These are phyloP conservation scores for Phaffomyces thermotolerans DNA, from an alignment of 805 yeast species.

Conservation along the genomic window DNA sequence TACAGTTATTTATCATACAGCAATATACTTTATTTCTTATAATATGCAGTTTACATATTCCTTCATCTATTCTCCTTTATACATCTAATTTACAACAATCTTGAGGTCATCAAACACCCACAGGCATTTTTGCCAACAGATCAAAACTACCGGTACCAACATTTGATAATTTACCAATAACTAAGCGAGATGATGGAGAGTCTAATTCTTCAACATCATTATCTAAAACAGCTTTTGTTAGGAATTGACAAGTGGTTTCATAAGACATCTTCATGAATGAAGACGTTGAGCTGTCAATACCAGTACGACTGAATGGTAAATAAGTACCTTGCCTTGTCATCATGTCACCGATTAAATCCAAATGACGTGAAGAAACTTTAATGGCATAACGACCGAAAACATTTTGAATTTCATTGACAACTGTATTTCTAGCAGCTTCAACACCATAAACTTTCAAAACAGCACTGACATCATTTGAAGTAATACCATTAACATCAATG, in stretches of 20 bases:
- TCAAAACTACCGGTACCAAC: slow-evolving; percentile 98
- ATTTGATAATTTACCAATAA: slow-evolving; percentile 79
- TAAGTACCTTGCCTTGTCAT: slow-evolving; percentile 99
- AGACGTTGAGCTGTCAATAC: slow-evolving; percentile 92
- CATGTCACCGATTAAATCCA: slow-evolving; percentile 95
- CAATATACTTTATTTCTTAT: too few relatives aligned
- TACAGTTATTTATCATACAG: too few relatives aligned
- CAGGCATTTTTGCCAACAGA: slow-evolving; percentile 40
- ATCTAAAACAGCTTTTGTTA: slow-evolving; percentile 92
- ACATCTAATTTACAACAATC: slow-evolving; percentile 1
- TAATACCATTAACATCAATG: slow-evolving; percentile 80
- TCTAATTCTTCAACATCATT: slow-evolving; percentile 83
- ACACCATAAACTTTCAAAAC: slow-evolving; percentile 92
- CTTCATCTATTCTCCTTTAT: not conserved
- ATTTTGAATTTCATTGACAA: slow-evolving; percentile 90
- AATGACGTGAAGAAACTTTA: slow-evolving; percentile 84
- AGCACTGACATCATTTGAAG: slow-evolving; percentile 89
- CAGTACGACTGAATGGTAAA: slow-evolving; percentile 95
- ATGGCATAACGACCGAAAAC: slow-evolving; percentile 97
- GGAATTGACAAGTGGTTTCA: slow-evolving; percentile 96
- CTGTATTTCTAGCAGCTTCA: slow-evolving; percentile 97
- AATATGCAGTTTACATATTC: not conserved
- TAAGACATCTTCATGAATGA: slow-evolving; percentile 98
- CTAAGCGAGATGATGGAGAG: slow-evolving; percentile 90
- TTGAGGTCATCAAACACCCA: not conserved